Conservation (phyloP, 2,329 filamentous ascomycete genomes). For the Penicillium sp. region DNA sequence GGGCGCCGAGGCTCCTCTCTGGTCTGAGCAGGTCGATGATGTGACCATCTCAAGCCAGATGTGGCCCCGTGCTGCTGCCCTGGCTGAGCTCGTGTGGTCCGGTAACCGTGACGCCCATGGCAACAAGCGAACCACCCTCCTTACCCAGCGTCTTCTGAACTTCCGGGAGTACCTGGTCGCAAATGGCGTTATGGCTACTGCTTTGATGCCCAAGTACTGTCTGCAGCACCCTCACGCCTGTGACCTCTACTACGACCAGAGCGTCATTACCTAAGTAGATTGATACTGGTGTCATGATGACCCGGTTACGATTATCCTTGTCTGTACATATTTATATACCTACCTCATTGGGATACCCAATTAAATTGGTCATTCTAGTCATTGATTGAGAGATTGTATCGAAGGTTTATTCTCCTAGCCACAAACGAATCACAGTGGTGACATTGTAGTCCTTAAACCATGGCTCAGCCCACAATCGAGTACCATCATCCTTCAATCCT, state of each 20-base stretch:
- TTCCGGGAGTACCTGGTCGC: slow-evolving; percentile 61
- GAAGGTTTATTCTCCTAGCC: background rate
- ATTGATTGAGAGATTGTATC: too few relatives aligned
- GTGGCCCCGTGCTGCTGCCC: slow-evolving; percentile 59
- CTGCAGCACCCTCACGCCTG: slow-evolving; percentile 59
- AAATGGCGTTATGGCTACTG: slow-evolving; percentile 52
- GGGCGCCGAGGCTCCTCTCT: slow-evolving; percentile 55
- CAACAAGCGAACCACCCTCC: slow-evolving; percentile 52
- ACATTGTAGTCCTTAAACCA: background rate
- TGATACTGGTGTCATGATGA: too few relatives aligned
- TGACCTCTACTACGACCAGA: slow-evolving; percentile 56
- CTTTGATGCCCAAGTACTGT: slow-evolving; percentile 59
- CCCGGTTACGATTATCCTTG: background rate
- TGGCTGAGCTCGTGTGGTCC: slow-evolving; percentile 58
- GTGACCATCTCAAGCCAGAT: slow-evolving; percentile 51
- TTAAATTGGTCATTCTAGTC: background rate
- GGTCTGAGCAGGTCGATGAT: slow-evolving; percentile 58
- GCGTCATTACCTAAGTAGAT: slow-evolving; percentile 22
- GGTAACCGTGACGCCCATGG: slow-evolving; percentile 53
- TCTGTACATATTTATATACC: background rate
- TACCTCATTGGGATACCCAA: slow-evolving; percentile 1
- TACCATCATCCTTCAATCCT: background rate
- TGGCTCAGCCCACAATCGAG: background rate
- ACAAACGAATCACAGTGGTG: background rate
- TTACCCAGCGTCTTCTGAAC: slow-evolving; percentile 59